Evolutionary conservation across 192 early-diverging fungal species (phyloP).

Genomic region (Mortierella hygrophila): DNA sequence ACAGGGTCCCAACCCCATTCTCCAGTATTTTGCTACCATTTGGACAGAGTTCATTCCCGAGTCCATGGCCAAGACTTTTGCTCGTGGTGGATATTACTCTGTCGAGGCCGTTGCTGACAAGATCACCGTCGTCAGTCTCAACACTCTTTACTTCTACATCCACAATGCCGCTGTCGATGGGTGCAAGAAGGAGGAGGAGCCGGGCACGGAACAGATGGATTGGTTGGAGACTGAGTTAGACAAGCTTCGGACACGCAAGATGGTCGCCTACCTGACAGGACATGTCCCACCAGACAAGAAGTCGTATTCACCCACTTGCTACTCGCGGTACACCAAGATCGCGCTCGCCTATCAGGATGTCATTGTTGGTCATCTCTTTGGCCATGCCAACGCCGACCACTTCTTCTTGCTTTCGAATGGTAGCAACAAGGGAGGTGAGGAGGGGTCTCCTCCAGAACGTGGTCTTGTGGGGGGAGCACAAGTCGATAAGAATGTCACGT

Average conservation of each 20-base stretch:
- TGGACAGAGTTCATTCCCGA: slow-evolving; percentile 69
- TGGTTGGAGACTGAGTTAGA: slow-evolving; percentile 65
- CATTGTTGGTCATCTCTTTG: slow-evolving; percentile 66
- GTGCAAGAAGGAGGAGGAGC: slow-evolving; percentile 59
- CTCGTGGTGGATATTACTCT: slow-evolving; percentile 70
- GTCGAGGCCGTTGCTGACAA: slow-evolving; percentile 55
- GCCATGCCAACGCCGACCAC: slow-evolving; percentile 70
- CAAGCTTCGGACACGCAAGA: slow-evolving; percentile 40
- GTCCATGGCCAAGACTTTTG: slow-evolving; percentile 63
- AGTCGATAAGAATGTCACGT: slow-evolving; percentile 8
- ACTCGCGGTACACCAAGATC: slow-evolving; percentile 60
- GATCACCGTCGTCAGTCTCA: slow-evolving; percentile 68
- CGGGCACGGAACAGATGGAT: slow-evolving; percentile 64
- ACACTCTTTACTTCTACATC: slow-evolving; percentile 68
- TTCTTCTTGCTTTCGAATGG: slow-evolving; percentile 63
- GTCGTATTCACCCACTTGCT: slow-evolving; percentile 66
- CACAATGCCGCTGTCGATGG: slow-evolving; percentile 68
- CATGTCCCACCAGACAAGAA: slow-evolving; percentile 65
- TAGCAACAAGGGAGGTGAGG: slow-evolving; percentile 10
- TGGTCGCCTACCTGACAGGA: slow-evolving; percentile 61
- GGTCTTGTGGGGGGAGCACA: slow-evolving; percentile 43
- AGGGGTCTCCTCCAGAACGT: slow-evolving; percentile 35
- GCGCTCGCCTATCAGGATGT: slow-evolving; percentile 58
- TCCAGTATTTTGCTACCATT: slow-evolving; percentile 57
- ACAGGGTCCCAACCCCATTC: slow-evolving; percentile 58